phyloP scores from a whole-genome alignment of 352 stramenopile species.

The Globisporangium nunn region DNA sequence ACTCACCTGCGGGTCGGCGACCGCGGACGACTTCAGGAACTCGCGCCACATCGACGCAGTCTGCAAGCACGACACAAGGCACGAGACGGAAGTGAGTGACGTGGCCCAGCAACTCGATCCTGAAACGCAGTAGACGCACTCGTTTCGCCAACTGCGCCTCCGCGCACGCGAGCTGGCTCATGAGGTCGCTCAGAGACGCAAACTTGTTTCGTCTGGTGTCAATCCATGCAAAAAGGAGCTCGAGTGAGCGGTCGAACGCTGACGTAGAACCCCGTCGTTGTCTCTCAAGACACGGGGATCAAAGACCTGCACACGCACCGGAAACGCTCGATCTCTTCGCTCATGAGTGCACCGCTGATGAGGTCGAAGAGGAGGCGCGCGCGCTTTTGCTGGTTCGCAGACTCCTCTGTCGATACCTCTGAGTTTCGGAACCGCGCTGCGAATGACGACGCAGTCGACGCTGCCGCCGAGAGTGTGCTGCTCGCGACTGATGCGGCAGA shows the following conservation, averaged over 20 bases:
- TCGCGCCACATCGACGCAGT: slow-evolving; percentile 43
- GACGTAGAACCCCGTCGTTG: too few species aligned
- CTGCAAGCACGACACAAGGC: slow-evolving; percentile 2
- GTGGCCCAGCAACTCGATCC: neutral
- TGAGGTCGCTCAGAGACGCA: slow-evolving; percentile 30
- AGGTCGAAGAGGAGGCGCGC: slow-evolving; percentile 31
- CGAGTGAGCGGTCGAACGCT: neutral
- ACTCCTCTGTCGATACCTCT: slow-evolving; percentile 23
- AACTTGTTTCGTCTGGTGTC: slow-evolving; percentile 26
- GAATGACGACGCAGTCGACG: slow-evolving; percentile 25
- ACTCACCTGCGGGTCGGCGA: slow-evolving; percentile 24
- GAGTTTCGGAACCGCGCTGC: slow-evolving; percentile 35
- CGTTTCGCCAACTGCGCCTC: slow-evolving; percentile 51
- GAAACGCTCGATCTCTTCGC: slow-evolving; percentile 60
- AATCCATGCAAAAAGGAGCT: neutral
- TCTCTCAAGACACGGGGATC: neutral
- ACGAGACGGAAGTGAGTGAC: neutral
- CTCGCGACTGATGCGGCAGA: slow-evolving; percentile 7
- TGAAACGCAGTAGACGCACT: slow-evolving; percentile 10
- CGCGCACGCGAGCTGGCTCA: slow-evolving; percentile 54
- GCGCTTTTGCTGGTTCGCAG: slow-evolving; percentile 33
- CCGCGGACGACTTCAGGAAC: slow-evolving; percentile 33
- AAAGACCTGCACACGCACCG: slow-evolving; percentile 13
- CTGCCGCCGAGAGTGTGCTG: slow-evolving; percentile 21
- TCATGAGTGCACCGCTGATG: slow-evolving; percentile 49